Evolutionary conservation across 2,329 filamentous ascomycete genomes (phyloP).

Genomic region (Verticillium nubilum): DNA sequence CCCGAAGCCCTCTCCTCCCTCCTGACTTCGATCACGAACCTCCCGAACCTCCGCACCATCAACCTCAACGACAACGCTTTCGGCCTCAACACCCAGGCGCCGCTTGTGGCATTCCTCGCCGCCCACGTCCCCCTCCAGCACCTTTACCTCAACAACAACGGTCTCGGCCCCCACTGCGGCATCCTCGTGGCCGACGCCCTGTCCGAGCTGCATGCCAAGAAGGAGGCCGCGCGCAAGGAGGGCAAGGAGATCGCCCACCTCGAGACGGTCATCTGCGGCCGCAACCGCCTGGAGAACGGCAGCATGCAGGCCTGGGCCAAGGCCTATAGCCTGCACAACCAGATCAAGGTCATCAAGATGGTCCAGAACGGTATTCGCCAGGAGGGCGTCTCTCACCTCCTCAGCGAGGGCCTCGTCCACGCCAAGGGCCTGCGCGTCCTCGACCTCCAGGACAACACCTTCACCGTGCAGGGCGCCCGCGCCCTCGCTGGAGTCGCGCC

Average conservation of each 20-base stretch:
- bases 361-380: slow-evolving; percentile 96
- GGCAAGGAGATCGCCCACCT: slow-evolving; percentile 73
- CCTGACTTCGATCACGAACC: slow-evolving; percentile 78
- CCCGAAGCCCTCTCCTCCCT: slow-evolving; percentile 82
- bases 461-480: slow-evolving; percentile 73
- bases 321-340: slow-evolving; percentile 75
- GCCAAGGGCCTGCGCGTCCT: slow-evolving; percentile 66
- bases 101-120: slow-evolving; percentile 85
- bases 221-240: slow-evolving; percentile 68
- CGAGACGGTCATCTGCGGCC: slow-evolving; percentile 95
- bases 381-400: slow-evolving; percentile 79
- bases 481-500: slow-evolving; percentile 71
- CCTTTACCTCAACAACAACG: slow-evolving; percentile 97
- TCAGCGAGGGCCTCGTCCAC: slow-evolving; percentile 72
- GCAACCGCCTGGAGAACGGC: slow-evolving; percentile 92
- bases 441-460: slow-evolving; percentile 97
- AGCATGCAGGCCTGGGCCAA: slow-evolving; percentile 95
- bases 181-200: slow-evolving; percentile 86
- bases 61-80: slow-evolving; percentile 98
- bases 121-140: slow-evolving; percentile 87
- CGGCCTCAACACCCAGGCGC: slow-evolving; percentile 88
- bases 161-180: slow-evolving; percentile 85
- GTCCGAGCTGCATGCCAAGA: slow-evolving; percentile 74
- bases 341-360: slow-evolving; percentile 88
- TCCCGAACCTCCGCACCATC: slow-evolving; percentile 81